These are phyloP conservation scores for Solanum virginianum DNA, from an alignment of 257 asterid species.

Conservation along the genomic window DNA sequence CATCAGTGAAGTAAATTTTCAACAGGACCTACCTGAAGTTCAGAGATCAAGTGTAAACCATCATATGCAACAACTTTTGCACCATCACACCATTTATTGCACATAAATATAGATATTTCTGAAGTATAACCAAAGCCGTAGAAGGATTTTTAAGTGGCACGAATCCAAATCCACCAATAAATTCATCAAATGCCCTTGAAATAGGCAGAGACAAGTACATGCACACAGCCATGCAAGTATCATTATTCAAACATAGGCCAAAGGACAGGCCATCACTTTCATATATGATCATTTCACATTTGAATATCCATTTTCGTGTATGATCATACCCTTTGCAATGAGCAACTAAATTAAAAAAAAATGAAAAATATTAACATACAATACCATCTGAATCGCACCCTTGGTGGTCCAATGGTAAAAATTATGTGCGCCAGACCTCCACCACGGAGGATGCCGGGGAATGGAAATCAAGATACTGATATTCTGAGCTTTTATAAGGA, in stretches of 20 bases:
- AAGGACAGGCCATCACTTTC: background rate
- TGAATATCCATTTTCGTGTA: background rate
- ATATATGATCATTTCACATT: background rate
- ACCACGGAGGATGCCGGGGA: background rate
- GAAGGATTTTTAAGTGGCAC: background rate
- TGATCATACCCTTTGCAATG: background rate
- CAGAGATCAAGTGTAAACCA: constrained; percentile 96
- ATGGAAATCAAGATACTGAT: background rate
- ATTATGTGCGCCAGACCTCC: background rate
- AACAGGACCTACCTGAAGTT: constrained; percentile 86
- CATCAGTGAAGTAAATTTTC: constrained; percentile 56
- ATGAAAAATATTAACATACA: background rate
- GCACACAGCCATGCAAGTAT: background rate
- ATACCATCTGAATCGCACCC: background rate
- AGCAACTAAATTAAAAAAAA: background rate
- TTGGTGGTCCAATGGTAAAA: background rate
- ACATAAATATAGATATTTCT: background rate
- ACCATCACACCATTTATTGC: background rate
- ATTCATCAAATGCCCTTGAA: background rate
- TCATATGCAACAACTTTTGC: constrained; percentile 62
- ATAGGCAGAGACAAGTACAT: background rate
- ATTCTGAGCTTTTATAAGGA: background rate
- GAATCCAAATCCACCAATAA: background rate
- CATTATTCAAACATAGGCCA: background rate
- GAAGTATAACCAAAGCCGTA: background rate